These are phyloP conservation scores for Lactarius quietus DNA, from an alignment of 768 basidiomycete genomes.

Conservation along the genomic window DNA sequence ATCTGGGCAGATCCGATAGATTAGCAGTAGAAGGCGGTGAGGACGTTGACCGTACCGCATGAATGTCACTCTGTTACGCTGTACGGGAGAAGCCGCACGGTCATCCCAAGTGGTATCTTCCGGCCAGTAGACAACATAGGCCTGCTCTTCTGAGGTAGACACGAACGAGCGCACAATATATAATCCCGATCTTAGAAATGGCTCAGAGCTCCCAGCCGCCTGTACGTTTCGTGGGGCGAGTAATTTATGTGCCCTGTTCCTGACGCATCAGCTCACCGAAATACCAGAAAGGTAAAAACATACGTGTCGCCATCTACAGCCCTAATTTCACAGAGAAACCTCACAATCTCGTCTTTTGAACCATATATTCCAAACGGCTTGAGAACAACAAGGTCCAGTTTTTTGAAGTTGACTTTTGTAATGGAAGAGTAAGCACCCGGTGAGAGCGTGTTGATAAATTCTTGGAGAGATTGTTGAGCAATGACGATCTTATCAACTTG, in stretches of 20 bases:
- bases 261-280: neutral
- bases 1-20: neutral
- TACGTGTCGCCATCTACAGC: slow-evolving; percentile 41
- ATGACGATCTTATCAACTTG: slow-evolving; percentile 62
- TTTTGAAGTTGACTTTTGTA: slow-evolving; percentile 52
- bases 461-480: slow-evolving; percentile 44
- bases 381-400: slow-evolving; percentile 43
- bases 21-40: neutral
- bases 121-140: slow-evolving; percentile 59
- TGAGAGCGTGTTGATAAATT: slow-evolving; percentile 44
- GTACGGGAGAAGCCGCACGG: slow-evolving; percentile 40
- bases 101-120: slow-evolving; percentile 58
- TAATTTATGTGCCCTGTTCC: slow-evolving; percentile 25
- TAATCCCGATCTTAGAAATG: slow-evolving; percentile 47
- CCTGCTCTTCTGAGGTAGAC: slow-evolving; percentile 27
- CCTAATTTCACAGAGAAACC: slow-evolving; percentile 38
- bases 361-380: slow-evolving; percentile 57
- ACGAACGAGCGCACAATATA: slow-evolving; percentile 37
- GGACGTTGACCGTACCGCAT: slow-evolving; percentile 44
- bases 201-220: slow-evolving; percentile 11
- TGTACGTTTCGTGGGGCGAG: slow-evolving; percentile 15
- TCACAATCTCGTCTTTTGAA: slow-evolving; percentile 34
- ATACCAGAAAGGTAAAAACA: slow-evolving; percentile 21
- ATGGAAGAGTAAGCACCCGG: slow-evolving; percentile 51
- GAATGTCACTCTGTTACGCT: slow-evolving; percentile 54